These are phyloP conservation scores for Corynascus novoguineensis DNA, from an alignment of 495 filamentous ascomycete genomes.

Conservation along the genomic window DNA sequence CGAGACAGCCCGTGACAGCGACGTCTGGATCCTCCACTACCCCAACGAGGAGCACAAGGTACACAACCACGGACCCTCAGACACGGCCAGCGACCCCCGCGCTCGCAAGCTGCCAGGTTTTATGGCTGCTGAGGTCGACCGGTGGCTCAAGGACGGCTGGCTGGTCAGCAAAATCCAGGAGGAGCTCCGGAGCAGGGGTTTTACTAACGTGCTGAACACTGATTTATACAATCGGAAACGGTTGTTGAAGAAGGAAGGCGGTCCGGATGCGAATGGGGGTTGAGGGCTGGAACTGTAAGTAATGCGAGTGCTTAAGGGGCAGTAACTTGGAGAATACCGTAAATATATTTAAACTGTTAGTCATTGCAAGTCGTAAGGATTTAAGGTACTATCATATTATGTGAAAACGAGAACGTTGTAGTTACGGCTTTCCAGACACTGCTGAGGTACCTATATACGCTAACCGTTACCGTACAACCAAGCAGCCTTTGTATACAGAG, in stretches of 20 bases:
- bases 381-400: too few relatives aligned
- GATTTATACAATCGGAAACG: constrained; percentile 36
- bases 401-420: too few relatives aligned
- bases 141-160: constrained; percentile 33
- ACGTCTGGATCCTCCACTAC: constrained; percentile 35
- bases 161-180: constrained; percentile 35
- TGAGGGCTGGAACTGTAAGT: neutral
- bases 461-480: too few relatives aligned
- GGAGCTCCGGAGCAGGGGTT: constrained; percentile 30
- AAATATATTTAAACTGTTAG: too few relatives aligned
- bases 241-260: constrained; percentile 30
- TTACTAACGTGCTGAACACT: constrained; percentile 34
- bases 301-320: too few relatives aligned
- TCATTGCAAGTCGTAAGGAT: too few relatives aligned
- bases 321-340: too few relatives aligned
- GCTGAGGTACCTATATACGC: too few relatives aligned
- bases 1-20: constrained; percentile 29
- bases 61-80: constrained; percentile 34
- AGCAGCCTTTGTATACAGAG: too few relatives aligned
- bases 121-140: constrained; percentile 30
- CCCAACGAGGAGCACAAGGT: constrained; percentile 35
- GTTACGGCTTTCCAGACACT: too few relatives aligned
- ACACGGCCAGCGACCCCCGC: constrained; percentile 30
- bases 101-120: constrained; percentile 30
- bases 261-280: neutral